A percentile compares a stretch with the other conserved stretches of the same genome.
Evolutionary conservation across 495 filamentous ascomycete genomes (phyloP).

Genomic region (Pseudomonodictys pantanalensis): DNA sequence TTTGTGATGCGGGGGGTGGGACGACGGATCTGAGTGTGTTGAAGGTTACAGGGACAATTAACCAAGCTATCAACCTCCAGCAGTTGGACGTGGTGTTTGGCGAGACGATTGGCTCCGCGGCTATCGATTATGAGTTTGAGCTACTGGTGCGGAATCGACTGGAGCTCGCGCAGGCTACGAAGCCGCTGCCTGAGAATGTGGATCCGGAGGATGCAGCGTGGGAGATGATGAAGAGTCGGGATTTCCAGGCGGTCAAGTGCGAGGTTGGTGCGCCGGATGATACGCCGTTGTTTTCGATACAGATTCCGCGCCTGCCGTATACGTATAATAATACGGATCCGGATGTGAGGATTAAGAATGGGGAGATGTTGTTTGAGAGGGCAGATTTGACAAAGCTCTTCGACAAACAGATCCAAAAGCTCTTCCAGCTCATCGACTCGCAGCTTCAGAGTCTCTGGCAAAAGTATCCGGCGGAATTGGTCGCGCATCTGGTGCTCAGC

Average conservation of each 20-base stretch:
- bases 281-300: too few relatives aligned
- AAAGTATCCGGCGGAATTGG: constrained; percentile 45
- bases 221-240: too few relatives aligned
- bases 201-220: too few relatives aligned
- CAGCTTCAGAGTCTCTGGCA: constrained; percentile 53
- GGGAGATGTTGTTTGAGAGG: constrained; percentile 42
- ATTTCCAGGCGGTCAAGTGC: constrained; percentile 49
- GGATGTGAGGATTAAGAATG: constrained; percentile 45
- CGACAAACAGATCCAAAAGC: constrained; percentile 54
- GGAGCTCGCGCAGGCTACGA: constrained; percentile 16
- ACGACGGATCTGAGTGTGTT: constrained; percentile 45
- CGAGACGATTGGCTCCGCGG: constrained; percentile 37
- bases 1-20: constrained; percentile 56
- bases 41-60: constrained; percentile 27
- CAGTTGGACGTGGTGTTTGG: constrained; percentile 46
- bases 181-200: too few relatives aligned
- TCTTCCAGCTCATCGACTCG: constrained; percentile 51
- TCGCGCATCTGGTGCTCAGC: constrained; percentile 56
- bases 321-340: too few relatives aligned
- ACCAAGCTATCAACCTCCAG: constrained; percentile 36
- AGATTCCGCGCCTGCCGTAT: constrained; percentile 39
- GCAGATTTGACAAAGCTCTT: constrained; percentile 54
- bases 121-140: constrained; percentile 39
- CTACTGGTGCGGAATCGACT: constrained; percentile 30
- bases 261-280: constrained; percentile 10